A percentile compares a stretch with the other conserved stretches of the same genome.
phyloP scores from a whole-genome alignment of 1,139 yeast species.

The Scheffersomyces titani region DNA sequence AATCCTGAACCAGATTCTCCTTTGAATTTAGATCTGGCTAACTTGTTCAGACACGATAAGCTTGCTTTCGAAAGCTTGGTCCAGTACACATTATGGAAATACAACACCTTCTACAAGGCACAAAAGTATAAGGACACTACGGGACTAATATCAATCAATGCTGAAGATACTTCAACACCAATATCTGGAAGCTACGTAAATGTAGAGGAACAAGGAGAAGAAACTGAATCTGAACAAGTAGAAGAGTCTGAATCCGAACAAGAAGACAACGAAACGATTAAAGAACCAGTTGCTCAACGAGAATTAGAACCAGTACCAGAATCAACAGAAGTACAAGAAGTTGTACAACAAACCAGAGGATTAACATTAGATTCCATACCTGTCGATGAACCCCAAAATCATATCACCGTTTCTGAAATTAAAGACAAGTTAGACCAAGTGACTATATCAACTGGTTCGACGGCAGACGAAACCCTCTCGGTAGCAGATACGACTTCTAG shows the following conservation, averaged over 20 bases:
- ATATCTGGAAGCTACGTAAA: background rate
- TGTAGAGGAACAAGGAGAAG: slow-evolving; percentile 1
- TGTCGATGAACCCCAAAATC: background rate
- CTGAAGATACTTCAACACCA: slow-evolving; percentile 1
- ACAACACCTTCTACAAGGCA: slow-evolving; percentile 19
- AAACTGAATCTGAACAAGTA: background rate
- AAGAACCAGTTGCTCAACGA: slow-evolving; percentile 3
- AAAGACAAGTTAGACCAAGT: background rate
- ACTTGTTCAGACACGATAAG: slow-evolving; percentile 56
- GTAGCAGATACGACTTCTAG: background rate
- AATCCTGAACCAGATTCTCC: slow-evolving; percentile 90
- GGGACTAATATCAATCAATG: background rate
- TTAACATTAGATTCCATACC: background rate
- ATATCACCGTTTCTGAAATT: background rate
- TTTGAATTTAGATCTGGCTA: slow-evolving; percentile 83
- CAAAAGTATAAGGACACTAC: slow-evolving; percentile 5
- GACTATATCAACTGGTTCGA: background rate
- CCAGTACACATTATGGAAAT: slow-evolving; percentile 58
- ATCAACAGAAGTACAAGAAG: background rate
- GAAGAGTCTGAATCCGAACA: background rate
- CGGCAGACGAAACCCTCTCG: background rate
- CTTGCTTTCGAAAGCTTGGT: slow-evolving; percentile 63
- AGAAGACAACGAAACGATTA: slow-evolving; percentile 2
- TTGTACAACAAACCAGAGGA: background rate
- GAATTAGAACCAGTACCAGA: background rate